A percentile compares a stretch with the other conserved stretches of the same genome.
Conservation (phyloP, 2,329 filamentous ascomycete species). For the Pochonia chlamydosporia region DNA sequence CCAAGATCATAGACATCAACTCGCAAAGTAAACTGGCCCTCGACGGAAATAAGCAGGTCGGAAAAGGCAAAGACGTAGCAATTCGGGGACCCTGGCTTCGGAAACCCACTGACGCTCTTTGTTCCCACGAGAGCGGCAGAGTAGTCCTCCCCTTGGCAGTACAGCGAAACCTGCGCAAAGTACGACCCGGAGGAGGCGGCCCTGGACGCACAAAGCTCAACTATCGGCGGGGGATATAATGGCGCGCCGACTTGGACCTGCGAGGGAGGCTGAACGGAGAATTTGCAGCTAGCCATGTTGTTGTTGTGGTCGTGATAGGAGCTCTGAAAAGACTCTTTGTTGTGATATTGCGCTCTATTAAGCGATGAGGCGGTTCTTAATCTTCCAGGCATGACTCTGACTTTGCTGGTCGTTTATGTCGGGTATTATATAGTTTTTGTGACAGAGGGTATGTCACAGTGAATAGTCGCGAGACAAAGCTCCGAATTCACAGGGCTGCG, state of each 20-base stretch:
- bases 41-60: not conserved
- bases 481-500: no score
- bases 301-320: no score
- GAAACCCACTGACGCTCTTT: not conserved
- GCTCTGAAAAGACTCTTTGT: not conserved
- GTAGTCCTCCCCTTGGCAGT: no score
- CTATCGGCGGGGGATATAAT: slow-evolving; percentile 19
- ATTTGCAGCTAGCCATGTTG: slow-evolving; percentile 10
- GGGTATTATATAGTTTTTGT: no score
- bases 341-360: not conserved
- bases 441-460: no score
- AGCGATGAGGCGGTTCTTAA: no score
- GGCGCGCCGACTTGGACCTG: slow-evolving; percentile 10
- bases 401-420: no score
- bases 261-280: slow-evolving; percentile 20
- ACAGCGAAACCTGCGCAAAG: not conserved
- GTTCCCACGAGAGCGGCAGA: not conserved
- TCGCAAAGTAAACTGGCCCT: not conserved
- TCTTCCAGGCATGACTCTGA: no score
- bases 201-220: not conserved
- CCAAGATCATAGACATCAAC: not conserved
- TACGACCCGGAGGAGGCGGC: not conserved
- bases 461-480: no score
- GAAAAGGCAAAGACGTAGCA: not conserved
- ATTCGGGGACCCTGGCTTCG: not conserved